Evolutionary conservation across 2,329 filamentous ascomycete genomes (phyloP).

Genomic region (Xylariaceae sp.): DNA sequence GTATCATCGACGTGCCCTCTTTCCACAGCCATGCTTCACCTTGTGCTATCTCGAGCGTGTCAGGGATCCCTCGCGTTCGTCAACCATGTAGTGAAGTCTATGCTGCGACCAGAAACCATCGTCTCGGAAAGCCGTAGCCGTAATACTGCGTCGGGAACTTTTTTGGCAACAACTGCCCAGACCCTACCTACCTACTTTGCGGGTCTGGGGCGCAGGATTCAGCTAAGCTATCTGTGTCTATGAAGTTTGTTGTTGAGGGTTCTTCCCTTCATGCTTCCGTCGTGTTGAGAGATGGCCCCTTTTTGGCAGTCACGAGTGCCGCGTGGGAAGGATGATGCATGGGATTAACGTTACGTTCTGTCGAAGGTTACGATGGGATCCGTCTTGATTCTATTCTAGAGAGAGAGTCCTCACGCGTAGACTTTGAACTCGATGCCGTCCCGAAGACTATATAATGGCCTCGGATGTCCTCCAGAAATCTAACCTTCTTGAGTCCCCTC

Average conservation of each 20-base stretch:
- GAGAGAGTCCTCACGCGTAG: background rate
- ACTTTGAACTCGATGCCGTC: constrained; percentile 12
- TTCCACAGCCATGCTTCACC: background rate
- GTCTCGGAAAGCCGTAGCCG: constrained; percentile 1
- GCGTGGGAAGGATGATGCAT: constrained; percentile 15
- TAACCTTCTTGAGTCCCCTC: constrained; percentile 8
- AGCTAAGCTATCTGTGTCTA: constrained; percentile 14
- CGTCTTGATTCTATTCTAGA: constrained; percentile 17
- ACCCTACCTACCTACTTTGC: too few relatives aligned
- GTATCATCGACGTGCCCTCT: background rate
- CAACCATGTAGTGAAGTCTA: background rate
- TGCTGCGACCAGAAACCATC: constrained; percentile 5
- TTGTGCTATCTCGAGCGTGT: background rate
- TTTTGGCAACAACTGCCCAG: constrained; percentile 17
- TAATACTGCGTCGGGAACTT: constrained; percentile 2
- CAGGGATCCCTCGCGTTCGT: background rate
- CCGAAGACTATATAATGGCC: constrained; percentile 23
- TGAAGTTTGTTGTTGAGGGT: constrained; percentile 9
- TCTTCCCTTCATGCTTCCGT: constrained; percentile 1
- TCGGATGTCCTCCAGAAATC: constrained; percentile 7
- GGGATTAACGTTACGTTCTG: constrained; percentile 16
- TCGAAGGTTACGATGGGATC: constrained; percentile 23
- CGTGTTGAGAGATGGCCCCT: constrained; percentile 17
- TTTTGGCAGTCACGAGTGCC: constrained; percentile 8
- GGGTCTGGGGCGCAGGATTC: constrained; percentile 24